Conservation (phyloP, 1,284 basidiomycete genomes). For the Gymnopus androsaceus region DNA sequence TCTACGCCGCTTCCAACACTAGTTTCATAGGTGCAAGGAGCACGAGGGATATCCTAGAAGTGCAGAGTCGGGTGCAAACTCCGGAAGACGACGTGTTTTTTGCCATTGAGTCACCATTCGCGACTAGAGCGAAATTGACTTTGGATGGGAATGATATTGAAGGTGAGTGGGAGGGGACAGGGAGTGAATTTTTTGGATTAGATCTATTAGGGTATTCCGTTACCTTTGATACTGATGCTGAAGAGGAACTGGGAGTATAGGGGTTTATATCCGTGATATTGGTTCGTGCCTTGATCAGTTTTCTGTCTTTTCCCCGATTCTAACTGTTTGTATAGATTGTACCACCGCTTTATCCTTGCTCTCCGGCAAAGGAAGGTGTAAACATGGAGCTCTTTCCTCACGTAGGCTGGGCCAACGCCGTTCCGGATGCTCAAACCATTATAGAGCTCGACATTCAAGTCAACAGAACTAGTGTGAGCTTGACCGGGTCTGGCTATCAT, state of each 20-base stretch:
- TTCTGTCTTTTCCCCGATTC: background rate
- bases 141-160: conserved; percentile 9
- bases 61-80: conserved; percentile 12
- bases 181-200: conserved; percentile 15
- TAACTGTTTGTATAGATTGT: conserved; percentile 9
- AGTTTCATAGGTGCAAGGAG: conserved; percentile 5
- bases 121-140: background rate
- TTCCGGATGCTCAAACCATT: conserved; percentile 19
- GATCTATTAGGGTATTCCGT: conserved; percentile 7
- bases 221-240: conserved; percentile 3
- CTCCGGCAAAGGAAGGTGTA: conserved; percentile 8
- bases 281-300: conserved; percentile 13
- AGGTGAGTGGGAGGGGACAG: conserved; percentile 20
- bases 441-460: conserved; percentile 18
- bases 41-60: conserved; percentile 6
- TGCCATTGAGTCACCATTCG: conserved; percentile 4
- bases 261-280: conserved; percentile 15
- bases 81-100: conserved; percentile 12
- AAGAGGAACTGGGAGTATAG: background rate
- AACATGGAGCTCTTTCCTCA: conserved; percentile 18
- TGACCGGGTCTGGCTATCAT: conserved; percentile 21
- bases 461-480: conserved; percentile 3
- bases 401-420: conserved; percentile 23
- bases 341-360: conserved; percentile 20
- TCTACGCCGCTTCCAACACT: conserved; percentile 13